phyloP scores from a whole-genome alignment of 2,329 filamentous ascomycete species.

The Fusarium buharicum region DNA sequence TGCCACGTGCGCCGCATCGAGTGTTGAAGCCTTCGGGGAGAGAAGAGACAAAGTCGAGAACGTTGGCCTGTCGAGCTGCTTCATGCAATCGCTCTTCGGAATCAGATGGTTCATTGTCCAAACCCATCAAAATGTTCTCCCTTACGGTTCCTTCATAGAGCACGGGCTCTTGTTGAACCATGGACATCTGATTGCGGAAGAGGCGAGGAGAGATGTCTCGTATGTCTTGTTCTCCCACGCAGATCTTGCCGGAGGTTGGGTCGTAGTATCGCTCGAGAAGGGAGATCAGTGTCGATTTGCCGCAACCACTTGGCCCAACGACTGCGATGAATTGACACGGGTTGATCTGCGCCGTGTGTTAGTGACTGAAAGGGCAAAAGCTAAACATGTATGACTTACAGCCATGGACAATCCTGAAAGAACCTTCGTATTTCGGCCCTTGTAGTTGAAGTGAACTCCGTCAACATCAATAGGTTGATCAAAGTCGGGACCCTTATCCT shows the following conservation, averaged over 20 bases:
- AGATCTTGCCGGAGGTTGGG: slow-evolving; percentile 47
- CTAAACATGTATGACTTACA: background rate
- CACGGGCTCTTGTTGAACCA: slow-evolving; percentile 55
- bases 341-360: slow-evolving; percentile 31
- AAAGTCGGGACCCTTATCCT: slow-evolving; percentile 38
- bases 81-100: slow-evolving; percentile 49
- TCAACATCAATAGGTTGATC: slow-evolving; percentile 20
- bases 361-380: slow-evolving; percentile 33
- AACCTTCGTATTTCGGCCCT: slow-evolving; percentile 11
- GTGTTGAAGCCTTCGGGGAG: slow-evolving; percentile 62
- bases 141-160: slow-evolving; percentile 62
- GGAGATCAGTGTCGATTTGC: slow-evolving; percentile 68
- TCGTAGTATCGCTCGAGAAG: slow-evolving; percentile 59
- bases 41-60: slow-evolving; percentile 55
- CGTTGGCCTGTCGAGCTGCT: slow-evolving; percentile 60
- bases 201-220: slow-evolving; percentile 38
- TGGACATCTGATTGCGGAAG: slow-evolving; percentile 50
- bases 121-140: slow-evolving; percentile 64
- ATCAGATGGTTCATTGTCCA: slow-evolving; percentile 33
- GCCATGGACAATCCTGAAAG: slow-evolving; percentile 16
- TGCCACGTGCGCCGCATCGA: slow-evolving; percentile 68
- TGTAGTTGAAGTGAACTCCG: slow-evolving; percentile 27
- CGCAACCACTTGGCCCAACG: slow-evolving; percentile 67
- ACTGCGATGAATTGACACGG: slow-evolving; percentile 60
- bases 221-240: slow-evolving; percentile 45